Conservation (phyloP, 352 stramenopile genomes). For the Phytophthora brassicae region DNA sequence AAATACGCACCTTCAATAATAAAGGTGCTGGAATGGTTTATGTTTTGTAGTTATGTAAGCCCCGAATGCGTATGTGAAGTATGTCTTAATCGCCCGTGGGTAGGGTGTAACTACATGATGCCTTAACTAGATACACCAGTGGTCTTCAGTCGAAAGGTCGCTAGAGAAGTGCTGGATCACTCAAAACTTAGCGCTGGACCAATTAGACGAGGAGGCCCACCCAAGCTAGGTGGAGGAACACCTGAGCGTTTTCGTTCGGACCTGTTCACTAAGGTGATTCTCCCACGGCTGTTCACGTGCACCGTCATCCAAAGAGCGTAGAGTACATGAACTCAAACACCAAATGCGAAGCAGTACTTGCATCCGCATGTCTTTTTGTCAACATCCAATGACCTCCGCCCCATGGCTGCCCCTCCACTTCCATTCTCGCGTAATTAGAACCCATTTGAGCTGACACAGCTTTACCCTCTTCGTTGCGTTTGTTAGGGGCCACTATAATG, state of each 20-base stretch:
- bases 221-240: background rate
- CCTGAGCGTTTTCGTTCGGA: background rate
- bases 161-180: background rate
- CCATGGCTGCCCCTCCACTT: background rate
- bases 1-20: no score
- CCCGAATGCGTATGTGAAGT: no score
- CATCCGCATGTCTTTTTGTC: background rate
- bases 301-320: background rate
- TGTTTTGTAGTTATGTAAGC: no score
- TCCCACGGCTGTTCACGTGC: background rate
- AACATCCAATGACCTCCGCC: background rate
- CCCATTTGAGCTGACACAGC: constrained; percentile 13
- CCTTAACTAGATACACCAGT: no score
- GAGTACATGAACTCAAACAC: background rate
- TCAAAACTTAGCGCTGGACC: background rate
- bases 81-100: no score
- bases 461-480: background rate
- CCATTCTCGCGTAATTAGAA: constrained; percentile 5
- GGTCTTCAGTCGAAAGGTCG: no score
- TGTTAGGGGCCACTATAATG: background rate
- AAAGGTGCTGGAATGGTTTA: no score
- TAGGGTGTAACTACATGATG: no score
- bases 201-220: background rate
- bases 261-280: background rate
- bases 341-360: constrained; percentile 1